Conservation (phyloP, 345 rosid species). For the Capsella bursapastoris region DNA sequence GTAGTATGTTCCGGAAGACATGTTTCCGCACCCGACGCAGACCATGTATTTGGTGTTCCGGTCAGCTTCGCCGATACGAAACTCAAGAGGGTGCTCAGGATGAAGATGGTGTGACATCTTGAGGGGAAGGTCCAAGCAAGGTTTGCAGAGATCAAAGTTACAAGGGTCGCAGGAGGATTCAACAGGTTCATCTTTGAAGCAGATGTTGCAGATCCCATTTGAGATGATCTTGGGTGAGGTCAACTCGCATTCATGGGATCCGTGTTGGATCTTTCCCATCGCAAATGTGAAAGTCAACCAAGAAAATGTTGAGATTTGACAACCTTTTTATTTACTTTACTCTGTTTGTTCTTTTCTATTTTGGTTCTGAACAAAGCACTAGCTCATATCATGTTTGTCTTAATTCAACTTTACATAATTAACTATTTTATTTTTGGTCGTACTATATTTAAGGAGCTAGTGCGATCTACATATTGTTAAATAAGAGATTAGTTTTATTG, state of each 20-base stretch:
- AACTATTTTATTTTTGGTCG: no score
- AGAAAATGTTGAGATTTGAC: background rate
- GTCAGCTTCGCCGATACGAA: background rate
- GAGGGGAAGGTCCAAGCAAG: background rate
- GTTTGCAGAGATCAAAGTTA: background rate
- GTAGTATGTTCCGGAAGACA: background rate
- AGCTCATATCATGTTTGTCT: no score
- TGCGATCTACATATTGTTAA: no score
- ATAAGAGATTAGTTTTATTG: no score
- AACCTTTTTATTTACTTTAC: no score
- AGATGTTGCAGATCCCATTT: slow-evolving; percentile 5
- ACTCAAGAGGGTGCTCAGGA: background rate
- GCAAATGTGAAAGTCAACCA: background rate
- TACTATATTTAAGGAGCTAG: no score
- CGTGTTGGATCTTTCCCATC: background rate
- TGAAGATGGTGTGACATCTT: background rate
- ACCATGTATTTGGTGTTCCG: background rate
- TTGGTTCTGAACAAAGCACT: no score
- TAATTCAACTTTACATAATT: no score
- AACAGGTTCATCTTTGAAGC: background rate
- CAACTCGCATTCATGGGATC: background rate
- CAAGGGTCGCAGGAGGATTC: background rate
- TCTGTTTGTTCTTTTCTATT: no score
- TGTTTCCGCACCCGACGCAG: background rate
- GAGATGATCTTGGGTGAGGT: background rate